Evolutionary conservation across 495 filamentous ascomycete species (phyloP).

Genomic region (Thermochaetoides thermophila): DNA sequence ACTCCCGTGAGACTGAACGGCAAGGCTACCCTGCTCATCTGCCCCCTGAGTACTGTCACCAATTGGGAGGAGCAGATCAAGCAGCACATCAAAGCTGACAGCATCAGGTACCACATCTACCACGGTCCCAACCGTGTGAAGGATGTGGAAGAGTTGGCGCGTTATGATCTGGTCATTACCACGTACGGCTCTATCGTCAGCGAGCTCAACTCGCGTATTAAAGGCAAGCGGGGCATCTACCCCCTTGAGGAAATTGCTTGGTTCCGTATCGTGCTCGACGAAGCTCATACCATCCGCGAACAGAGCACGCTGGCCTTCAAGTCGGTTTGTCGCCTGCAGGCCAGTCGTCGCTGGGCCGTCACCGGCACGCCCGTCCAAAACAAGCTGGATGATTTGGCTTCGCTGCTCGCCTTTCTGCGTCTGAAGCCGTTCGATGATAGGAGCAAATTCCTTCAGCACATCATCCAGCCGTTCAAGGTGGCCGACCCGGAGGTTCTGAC

Average conservation of each 20-base stretch:
- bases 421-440: conserved; percentile 76
- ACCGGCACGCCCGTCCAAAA: conserved; percentile 90
- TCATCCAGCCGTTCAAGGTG: conserved; percentile 65
- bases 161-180: conserved; percentile 75
- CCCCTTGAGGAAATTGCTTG: conserved; percentile 67
- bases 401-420: conserved; percentile 80
- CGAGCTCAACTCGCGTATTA: conserved; percentile 49
- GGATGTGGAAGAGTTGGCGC: conserved; percentile 48
- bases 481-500: conserved; percentile 69
- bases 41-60: conserved; percentile 70
- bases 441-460: conserved; percentile 56
- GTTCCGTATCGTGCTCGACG: conserved; percentile 92
- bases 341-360: conserved; percentile 83
- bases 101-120: conserved; percentile 59
- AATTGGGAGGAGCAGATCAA: conserved; percentile 90
- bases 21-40: conserved; percentile 76
- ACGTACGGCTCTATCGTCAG: conserved; percentile 80
- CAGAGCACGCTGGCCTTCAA: conserved; percentile 66
- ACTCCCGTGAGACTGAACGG: conserved; percentile 47
- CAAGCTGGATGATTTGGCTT: conserved; percentile 75
- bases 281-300: conserved; percentile 88
- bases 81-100: conserved; percentile 50
- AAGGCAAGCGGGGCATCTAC: conserved; percentile 41
- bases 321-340: conserved; percentile 66
- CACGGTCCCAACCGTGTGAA: conserved; percentile 64